A percentile compares a stretch with the other conserved stretches of the same genome.
Conservation (phyloP, 345 rosid species). For the Citrus mangshanensis region DNA sequence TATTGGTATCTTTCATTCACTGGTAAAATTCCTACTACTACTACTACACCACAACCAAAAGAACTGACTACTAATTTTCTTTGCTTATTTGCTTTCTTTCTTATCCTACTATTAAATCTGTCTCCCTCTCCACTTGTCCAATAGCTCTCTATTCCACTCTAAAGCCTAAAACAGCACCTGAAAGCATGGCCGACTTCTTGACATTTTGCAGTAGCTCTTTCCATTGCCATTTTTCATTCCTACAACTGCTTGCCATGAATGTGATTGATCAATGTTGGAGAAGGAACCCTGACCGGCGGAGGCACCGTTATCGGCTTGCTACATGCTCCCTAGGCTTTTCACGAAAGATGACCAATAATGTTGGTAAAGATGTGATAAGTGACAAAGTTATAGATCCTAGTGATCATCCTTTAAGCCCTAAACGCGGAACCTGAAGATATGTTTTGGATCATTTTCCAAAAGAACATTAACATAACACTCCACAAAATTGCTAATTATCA, state of each 20-base stretch:
- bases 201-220: constrained; percentile 17
- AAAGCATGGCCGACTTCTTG: constrained; percentile 3
- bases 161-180: background rate
- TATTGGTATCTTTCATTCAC: background rate
- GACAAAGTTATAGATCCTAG: constrained; percentile 65
- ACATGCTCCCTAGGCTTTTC: constrained; percentile 61
- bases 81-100: background rate
- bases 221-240: constrained; percentile 7
- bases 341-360: constrained; percentile 61
- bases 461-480: constrained; percentile 54
- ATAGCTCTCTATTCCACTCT: no score
- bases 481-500: constrained; percentile 54
- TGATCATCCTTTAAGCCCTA: constrained; percentile 65
- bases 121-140: background rate
- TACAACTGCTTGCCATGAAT: constrained; percentile 33
- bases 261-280: constrained; percentile 77
- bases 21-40: background rate
- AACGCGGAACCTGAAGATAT: constrained; percentile 58
- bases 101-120: background rate
- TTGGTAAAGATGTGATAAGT: constrained; percentile 36
- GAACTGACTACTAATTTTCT: background rate
- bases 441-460: constrained; percentile 77
- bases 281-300: constrained; percentile 44
- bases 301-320: constrained; percentile 46
- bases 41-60: background rate